Base-by-base conservation (phyloP, 1,139 yeast species). In the Wickerhamiella pararugosa region DNA sequence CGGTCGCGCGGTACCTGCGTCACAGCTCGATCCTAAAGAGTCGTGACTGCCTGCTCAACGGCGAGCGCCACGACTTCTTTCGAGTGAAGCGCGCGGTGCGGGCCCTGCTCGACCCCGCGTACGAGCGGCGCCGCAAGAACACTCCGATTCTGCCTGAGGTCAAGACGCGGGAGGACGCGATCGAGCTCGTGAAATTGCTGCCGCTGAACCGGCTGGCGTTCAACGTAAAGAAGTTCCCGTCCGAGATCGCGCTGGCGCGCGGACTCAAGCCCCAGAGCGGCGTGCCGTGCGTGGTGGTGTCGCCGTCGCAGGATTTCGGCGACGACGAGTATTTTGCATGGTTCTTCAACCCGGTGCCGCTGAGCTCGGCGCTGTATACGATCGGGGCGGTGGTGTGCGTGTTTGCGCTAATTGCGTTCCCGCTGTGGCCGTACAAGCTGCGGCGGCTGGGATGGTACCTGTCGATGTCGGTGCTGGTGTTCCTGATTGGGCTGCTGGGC, bases 351-450 rank as follows among this genome's bases (percentile, higher is more conserved):
- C 84, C 87, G 46, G 84, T 86, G 41, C 81, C 81, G 49, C 72
- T 83, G 40, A 65, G 62, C 63, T 84, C 68, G 52, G 75, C 59
- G 53, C 49, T 73, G 52, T 74, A 81, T 60, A 74, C 93, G 47
- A 62, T 69, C 43, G 61, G 84, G 61, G 71, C 81, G 32, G 64
- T 87, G 34, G 69, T 66, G 8, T 86, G 71, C 25, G 75, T 86
- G 7, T 77, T 90, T 53, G 72, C 83, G 2, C 64, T 86, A 36
- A 83, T 90, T 32, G 70, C 90, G 56, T 92, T 84, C 76, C 99
- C 98, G 49, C 71, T 90, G 54, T 90, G 99, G 99, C 99, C 99
- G 25, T 58, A 69, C 40, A 74, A 77, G 61, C 76, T 90, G 92
- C 79, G 94, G 59, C 70, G 71, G 43, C 94, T 93, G 32, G 95